Base-by-base conservation (phyloP, 2,329 filamentous ascomycete genomes). In the Cytospora piceae region DNA sequence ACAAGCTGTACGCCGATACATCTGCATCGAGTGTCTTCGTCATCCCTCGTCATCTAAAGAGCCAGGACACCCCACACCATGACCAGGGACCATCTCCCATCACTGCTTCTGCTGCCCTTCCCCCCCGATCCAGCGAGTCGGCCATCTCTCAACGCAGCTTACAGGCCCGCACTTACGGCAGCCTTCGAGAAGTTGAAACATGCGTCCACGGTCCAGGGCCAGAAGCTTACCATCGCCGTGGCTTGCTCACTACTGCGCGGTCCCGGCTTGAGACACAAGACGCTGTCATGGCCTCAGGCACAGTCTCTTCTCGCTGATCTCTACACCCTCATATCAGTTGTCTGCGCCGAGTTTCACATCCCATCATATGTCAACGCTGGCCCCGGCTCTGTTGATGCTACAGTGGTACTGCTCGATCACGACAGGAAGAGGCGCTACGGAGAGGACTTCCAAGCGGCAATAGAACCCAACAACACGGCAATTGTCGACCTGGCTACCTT, bases 251-350 rank as follows among this genome's bases (percentile, higher is more conserved):
- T 90, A 60, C 81, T 93, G 15, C 78, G 82, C 56, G 82, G 85
- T 24, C 77, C 78, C 37, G 78, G 80, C 29, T 77, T 79, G 27
- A 77, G 78, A 34, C 81, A 84, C 55, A 83, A 85, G 71, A 80
- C 83, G 29, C 79, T 85, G 55, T 80, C 85, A 22, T 96, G 93
- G 84, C 74, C 82, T 39, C 78, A 83, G n/a, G 85, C 88, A 0
- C 93, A 97, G 76, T 82, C 84, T n/a, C 81, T 94, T 6, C 78
- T 97, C 27, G 90, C 91, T 3, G 85, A 86, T 31, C 74, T 96
- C 29, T 98, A 98, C 81, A 88, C 88, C 72, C 83, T 97, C 58
- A 81, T 95, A 64, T 90, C 90, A 39, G 80, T 88, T 55, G 81
- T 92, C n/a, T 92, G 90, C 68, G 86, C 88, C 15, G 83, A 87